phyloP scores from a whole-genome alignment of 2,329 filamentous ascomycete species.

The Penicillium nordicum region DNA sequence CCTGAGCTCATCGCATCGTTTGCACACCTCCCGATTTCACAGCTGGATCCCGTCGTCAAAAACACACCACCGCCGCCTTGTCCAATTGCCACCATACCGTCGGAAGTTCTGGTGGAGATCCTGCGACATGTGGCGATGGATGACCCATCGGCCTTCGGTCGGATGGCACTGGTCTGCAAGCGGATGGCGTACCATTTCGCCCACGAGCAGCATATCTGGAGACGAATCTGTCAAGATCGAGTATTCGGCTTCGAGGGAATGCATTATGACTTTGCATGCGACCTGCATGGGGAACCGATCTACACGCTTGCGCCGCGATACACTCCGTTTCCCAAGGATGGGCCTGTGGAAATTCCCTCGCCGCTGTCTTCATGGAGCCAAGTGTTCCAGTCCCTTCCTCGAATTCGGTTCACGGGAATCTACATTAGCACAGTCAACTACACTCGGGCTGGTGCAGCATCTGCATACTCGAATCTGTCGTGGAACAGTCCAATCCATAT shows the following conservation, averaged over 20 bases:
- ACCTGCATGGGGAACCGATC: constrained; percentile 49
- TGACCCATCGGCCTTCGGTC: constrained; percentile 74
- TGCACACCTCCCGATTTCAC: constrained; percentile 64
- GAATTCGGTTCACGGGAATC: constrained; percentile 88
- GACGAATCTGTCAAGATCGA: constrained; percentile 63
- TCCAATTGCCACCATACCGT: constrained; percentile 71
- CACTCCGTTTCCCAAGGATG: constrained; percentile 34
- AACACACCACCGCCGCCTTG: constrained; percentile 72
- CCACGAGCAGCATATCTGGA: constrained; percentile 85
- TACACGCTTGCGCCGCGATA: constrained; percentile 33
- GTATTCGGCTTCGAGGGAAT: constrained; percentile 79
- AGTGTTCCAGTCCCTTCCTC: constrained; percentile 78
- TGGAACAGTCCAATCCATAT: constrained; percentile 87
- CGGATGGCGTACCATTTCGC: constrained; percentile 78
- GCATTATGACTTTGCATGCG: constrained; percentile 72
- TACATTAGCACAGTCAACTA: constrained; percentile 99
- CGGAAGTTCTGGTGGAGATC: constrained; percentile 81
- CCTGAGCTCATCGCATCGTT: constrained; percentile 75
- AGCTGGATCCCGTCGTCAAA: constrained; percentile 65
- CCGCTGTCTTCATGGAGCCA: constrained; percentile 53
- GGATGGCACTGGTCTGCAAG: constrained; percentile 78
- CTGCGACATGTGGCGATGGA: constrained; percentile 67
- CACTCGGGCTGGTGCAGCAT: constrained; percentile 73
- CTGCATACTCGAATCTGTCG: constrained; percentile 62
- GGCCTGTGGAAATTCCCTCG: constrained; percentile 32